Evolutionary conservation across 202 grass and related monocot species (phyloP).

Genomic region (Carex sylvatica): DNA sequence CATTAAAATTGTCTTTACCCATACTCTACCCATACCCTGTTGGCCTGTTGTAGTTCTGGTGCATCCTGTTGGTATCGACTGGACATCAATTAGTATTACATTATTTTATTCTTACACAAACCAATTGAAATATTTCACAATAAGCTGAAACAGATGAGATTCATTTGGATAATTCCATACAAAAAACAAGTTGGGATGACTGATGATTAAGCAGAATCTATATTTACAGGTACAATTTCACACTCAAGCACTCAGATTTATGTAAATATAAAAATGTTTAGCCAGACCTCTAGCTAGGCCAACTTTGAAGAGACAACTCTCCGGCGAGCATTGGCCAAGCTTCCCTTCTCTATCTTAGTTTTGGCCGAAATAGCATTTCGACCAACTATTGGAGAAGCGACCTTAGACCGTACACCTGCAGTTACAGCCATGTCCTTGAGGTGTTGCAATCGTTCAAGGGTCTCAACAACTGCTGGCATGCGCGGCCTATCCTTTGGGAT

Average conservation of each 20-base stretch:
- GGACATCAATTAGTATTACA: not conserved
- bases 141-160: not conserved
- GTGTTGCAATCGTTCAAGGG: conserved; percentile 46
- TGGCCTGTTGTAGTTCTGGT: not conserved
- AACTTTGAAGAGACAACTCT: conserved; percentile 55
- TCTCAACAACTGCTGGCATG: conserved; percentile 51
- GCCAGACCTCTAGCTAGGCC: not conserved
- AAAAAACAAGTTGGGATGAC: not conserved
- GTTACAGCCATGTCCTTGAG: conserved; percentile 85
- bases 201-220: not conserved
- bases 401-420: conserved; percentile 53
- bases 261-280: conserved; percentile 18
- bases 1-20: too few species aligned
- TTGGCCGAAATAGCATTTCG: conserved; percentile 75
- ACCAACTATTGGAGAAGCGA: conserved; percentile 31
- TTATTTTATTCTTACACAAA: not conserved
- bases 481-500: conserved; percentile 54
- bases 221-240: conserved; percentile 29
- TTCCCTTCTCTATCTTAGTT: conserved; percentile 47
- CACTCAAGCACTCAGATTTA: conserved; percentile 6
- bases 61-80: not conserved
- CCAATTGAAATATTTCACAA: not conserved
- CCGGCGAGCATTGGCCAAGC: conserved; percentile 10
- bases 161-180: not conserved
- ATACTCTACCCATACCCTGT: too few species aligned